These are phyloP conservation scores for Debaryomyces udenii DNA, from an alignment of 1,139 yeast species.

Conservation along the genomic window DNA sequence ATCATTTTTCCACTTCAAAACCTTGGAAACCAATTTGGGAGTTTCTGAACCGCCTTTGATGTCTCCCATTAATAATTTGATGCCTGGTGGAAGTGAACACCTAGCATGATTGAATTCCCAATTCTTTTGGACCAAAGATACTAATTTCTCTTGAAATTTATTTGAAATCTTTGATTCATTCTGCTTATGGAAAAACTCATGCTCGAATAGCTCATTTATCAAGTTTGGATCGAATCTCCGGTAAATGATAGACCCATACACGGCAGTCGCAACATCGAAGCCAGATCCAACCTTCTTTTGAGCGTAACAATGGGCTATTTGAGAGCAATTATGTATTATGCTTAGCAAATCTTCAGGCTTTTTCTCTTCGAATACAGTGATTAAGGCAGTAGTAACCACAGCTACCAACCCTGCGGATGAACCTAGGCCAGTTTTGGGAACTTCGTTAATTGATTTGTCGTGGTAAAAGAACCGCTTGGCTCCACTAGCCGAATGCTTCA, in stretches of 20 bases:
- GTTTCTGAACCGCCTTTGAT: slow-evolving; percentile 92
- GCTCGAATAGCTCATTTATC: slow-evolving; percentile 46
- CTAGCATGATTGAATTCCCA: slow-evolving; percentile 63
- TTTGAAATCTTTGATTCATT: slow-evolving; percentile 20
- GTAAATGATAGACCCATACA: slow-evolving; percentile 85
- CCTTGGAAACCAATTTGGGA: slow-evolving; percentile 81
- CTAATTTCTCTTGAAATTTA: slow-evolving; percentile 26
- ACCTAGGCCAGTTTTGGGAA: slow-evolving; percentile 93
- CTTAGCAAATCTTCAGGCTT: slow-evolving; percentile 24
- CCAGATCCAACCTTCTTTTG: slow-evolving; percentile 97
- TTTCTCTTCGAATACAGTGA: slow-evolving; percentile 45
- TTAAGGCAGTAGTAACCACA: slow-evolving; percentile 71
- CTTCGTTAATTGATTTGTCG: slow-evolving; percentile 58
- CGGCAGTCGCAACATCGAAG: slow-evolving; percentile 95
- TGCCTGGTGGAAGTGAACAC: slow-evolving; percentile 66
- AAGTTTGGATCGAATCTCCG: slow-evolving; percentile 65
- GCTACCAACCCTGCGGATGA: slow-evolving; percentile 94
- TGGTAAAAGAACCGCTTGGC: slow-evolving; percentile 62
- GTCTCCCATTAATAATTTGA: slow-evolving; percentile 87
- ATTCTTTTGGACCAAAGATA: slow-evolving; percentile 44
- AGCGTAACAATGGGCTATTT: slow-evolving; percentile 88
- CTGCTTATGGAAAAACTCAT: slow-evolving; percentile 6
- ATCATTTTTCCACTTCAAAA: slow-evolving; percentile 65
- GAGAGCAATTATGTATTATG: slow-evolving; percentile 78
- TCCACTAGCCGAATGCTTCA: slow-evolving; percentile 34